phyloP scores from a whole-genome alignment of 805 yeast species.

The Crinitomyces ghanaensis region DNA sequence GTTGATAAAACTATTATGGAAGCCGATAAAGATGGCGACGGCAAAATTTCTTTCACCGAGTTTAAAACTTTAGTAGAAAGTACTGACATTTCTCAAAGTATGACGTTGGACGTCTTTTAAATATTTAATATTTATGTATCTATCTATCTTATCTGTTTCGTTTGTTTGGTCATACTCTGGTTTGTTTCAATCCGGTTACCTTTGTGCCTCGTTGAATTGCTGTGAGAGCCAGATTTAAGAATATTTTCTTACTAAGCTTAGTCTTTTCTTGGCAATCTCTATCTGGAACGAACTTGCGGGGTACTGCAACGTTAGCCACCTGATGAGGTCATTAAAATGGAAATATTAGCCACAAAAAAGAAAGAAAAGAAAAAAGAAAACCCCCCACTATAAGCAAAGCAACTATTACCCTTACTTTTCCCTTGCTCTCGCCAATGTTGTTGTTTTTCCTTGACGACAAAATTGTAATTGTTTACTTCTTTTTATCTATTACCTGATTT shows the following conservation, averaged over 20 bases:
- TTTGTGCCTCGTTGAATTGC: neutral
- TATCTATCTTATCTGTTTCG: neutral
- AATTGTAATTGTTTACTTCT: too few relatives aligned
- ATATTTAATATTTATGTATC: neutral
- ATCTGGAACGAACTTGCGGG: too few relatives aligned
- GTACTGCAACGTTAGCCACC: too few relatives aligned
- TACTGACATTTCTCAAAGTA: constrained; percentile 27
- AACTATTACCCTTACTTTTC: too few relatives aligned
- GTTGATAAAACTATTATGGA: constrained; percentile 96
- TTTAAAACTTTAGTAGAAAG: constrained; percentile 42
- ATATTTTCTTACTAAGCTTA: neutral
- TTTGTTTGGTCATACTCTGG: neutral
- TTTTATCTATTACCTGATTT: too few relatives aligned
- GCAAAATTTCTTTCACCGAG: constrained; percentile 75
- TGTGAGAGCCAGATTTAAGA: neutral
- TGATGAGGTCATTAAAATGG: too few relatives aligned
- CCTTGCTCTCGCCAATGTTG: too few relatives aligned
- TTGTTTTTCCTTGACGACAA: too few relatives aligned
- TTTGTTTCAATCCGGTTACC: neutral
- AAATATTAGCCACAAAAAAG: too few relatives aligned
- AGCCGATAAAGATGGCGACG: constrained; percentile 81
- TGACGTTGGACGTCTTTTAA: constrained; percentile 25
- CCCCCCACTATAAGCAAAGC: too few relatives aligned
- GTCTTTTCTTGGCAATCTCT: neutral
- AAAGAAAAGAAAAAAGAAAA: too few relatives aligned